Base-by-base conservation (phyloP, 75 land plant species). In the Isoetes taiwanensis region DNA sequence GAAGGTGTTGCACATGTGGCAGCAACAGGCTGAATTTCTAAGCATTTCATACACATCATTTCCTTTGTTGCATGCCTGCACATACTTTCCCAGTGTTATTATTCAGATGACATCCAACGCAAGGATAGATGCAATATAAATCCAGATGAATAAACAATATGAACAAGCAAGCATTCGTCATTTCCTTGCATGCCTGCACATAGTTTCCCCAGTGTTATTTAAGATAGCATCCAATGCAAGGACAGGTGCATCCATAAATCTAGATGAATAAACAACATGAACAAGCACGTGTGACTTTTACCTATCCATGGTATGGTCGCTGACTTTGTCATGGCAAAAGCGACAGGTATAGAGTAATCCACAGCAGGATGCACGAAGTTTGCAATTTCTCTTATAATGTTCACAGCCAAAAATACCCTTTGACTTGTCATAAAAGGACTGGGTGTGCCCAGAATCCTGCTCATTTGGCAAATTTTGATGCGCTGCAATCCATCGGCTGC, bases 41-140 rank as follows among this genome's bases (percentile, higher is more conserved):
- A 60, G 62, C 88, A 84, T 40, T 69, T 65, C 88, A 84, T 80
- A 60, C 88, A 84, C 78, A 80, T 71, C 84, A 84, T 84, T 50
- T 77, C 65, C 11, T 73, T 77, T 17, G 72, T 72, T 56, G 64
- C 39, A 52, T 76, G 74, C 65, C 86, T 82, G 86, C 58, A 29
- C 16, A 11, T 11, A 11, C 24, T 8, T 2, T 43, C 24, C 24
- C 6, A 43, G 24, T 14, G 12, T 14, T 37, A 9, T 9, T 14
- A 9, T 9, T 9, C 39, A 9, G 39, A 9, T 37, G 39, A 9
- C 39, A 9, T 9, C 9, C 39, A 28, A 2, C 27, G 2, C 2
- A 26, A 20, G 30, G 24, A 9, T 56, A 21, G 33, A 31, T 14
- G 2, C 37, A 26, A 20, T 8, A 58, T 33, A 19, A 12, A 24